Conservation (phyloP, 495 filamentous ascomycete species). For the Tuber aestivum region DNA sequence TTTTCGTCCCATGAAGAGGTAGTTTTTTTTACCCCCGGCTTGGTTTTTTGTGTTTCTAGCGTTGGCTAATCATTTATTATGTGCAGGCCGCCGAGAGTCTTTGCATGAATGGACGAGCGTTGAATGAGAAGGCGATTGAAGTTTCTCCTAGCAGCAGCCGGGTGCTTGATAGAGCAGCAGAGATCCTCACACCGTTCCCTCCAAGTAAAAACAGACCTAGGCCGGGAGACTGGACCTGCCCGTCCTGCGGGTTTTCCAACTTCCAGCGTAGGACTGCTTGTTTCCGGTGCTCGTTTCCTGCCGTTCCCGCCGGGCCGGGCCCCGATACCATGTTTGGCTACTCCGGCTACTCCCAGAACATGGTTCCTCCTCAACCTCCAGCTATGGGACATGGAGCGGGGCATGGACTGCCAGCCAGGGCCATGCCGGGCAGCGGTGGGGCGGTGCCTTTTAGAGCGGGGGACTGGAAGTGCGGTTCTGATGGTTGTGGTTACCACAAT, state of each 20-base stretch:
- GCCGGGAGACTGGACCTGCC: slow-evolving; percentile 97
- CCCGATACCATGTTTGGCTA: slow-evolving; percentile 70
- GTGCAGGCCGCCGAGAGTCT: slow-evolving; percentile 83
- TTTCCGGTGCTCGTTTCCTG: slow-evolving; percentile 97
- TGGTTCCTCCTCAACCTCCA: slow-evolving; percentile 66
- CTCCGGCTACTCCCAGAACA: slow-evolving; percentile 63
- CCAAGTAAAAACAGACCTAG: slow-evolving; percentile 96
- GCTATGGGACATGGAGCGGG: slow-evolving; percentile 75
- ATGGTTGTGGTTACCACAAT: slow-evolving; percentile 98
- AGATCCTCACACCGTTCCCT: slow-evolving; percentile 92
- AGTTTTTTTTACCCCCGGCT: slow-evolving; percentile 44
- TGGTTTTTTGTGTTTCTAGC: slow-evolving; percentile 3
- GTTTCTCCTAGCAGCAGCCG: slow-evolving; percentile 94
- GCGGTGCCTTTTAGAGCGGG: slow-evolving; percentile 95
- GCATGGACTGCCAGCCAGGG: slow-evolving; percentile 51
- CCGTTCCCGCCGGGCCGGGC: slow-evolving; percentile 68
- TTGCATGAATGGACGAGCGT: slow-evolving; percentile 96
- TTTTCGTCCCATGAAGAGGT: slow-evolving; percentile 99
- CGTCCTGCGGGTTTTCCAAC: slow-evolving; percentile 84
- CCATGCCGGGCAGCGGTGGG: slow-evolving; percentile 51
- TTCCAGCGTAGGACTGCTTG: slow-evolving; percentile 97
- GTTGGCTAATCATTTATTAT: slow-evolving; percentile 25
- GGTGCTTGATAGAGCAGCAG: slow-evolving; percentile 87
- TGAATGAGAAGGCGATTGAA: slow-evolving; percentile 98
- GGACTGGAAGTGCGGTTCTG: slow-evolving; percentile 97